These are phyloP conservation scores for Cymbopogon flexuosus DNA, from an alignment of 202 grass and related monocot species.

Conservation along the genomic window DNA sequence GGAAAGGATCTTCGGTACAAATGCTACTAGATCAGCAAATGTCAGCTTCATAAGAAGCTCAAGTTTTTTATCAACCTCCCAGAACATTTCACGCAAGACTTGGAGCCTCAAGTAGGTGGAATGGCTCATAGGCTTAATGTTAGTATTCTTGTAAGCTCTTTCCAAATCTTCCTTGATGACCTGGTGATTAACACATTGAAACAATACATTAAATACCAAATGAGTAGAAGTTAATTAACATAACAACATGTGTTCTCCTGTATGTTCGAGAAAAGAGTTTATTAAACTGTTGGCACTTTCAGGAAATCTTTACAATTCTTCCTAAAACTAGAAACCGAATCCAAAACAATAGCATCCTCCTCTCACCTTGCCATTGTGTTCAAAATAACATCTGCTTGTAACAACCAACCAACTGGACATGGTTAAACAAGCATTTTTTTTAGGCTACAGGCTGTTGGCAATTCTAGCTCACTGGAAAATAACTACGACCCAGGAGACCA, in stretches of 20 bases:
- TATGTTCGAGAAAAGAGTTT: not conserved
- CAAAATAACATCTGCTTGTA: not conserved
- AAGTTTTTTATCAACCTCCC: conserved; percentile 74
- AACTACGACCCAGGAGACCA: not conserved
- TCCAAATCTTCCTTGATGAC: conserved; percentile 97
- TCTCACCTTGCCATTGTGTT: not conserved
- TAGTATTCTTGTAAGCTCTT: conserved; percentile 80
- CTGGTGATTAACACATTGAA: conserved; percentile 43
- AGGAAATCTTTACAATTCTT: not conserved
- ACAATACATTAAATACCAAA: conserved; percentile 19
- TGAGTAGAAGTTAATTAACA: not conserved
- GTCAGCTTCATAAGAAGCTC: conserved; percentile 47
- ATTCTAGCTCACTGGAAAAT: not conserved
- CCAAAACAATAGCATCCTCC: not conserved
- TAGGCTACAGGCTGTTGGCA: not conserved
- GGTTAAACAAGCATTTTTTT: not conserved
- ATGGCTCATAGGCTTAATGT: conserved; percentile 85
- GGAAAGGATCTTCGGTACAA: conserved; percentile 63
- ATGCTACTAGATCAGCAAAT: conserved; percentile 60
- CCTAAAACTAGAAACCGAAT: not conserved
- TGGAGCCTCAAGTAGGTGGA: conserved; percentile 77
- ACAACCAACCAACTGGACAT: not conserved
- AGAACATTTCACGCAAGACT: conserved; percentile 61
- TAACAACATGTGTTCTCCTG: not conserved
- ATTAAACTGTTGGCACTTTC: not conserved